Base-by-base conservation (phyloP, 179 eudicot species). In the Gypsophila paniculata region DNA sequence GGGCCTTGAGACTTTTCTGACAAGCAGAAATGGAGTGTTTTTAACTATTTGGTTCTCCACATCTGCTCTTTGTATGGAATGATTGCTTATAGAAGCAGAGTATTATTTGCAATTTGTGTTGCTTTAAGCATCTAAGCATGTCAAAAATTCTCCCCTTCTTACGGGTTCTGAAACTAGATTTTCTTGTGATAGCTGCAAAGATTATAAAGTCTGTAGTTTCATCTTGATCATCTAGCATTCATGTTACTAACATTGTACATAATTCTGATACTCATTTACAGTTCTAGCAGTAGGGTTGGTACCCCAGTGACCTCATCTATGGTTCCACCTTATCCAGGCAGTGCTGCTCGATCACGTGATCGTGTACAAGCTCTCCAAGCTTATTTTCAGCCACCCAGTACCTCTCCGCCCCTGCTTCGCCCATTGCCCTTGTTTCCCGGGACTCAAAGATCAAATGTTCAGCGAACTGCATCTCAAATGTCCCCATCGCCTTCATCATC, bases 331-430 rank as follows among this genome's bases (percentile, higher is more conserved):
- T 83, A 91, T 80, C 95, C 96, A 65, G 91, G 92, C 42, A 85
- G 93, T 68, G 92, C 84, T 67, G 93, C 96, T 73, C 86, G 98
- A 60, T 80, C 91, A 74, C 98, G 91, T 58, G 91, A 85, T 55
- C 89, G 93, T 67, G 83, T 82, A 38, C 93, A 91, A 68, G 89
- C 95, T 68, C 88, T 89, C 73, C 98, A 93, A 68, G 96, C 97
- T 59, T 89, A 93, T 69, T 89, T 78, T 75, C 98, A 93, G 67
- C 96, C 82, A 70, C 90, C 91, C 6, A 86, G 77, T 82, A 81
- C 68, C 60, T 79, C 83, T 23, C 87, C 87, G 25, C 79, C 86
- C 18, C 46, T 84, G 9, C 94, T 86, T 17, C 46, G 86, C 10
- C 86, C 96, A 0, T 29, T 78, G 25, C 85, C 93, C 1, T 39